Percentiles rank a stretch among this genome's conserved stretches.
These are phyloP conservation scores for Craterostigma plantagineum DNA, from an alignment of 257 asterid species.

Conservation along the genomic window DNA sequence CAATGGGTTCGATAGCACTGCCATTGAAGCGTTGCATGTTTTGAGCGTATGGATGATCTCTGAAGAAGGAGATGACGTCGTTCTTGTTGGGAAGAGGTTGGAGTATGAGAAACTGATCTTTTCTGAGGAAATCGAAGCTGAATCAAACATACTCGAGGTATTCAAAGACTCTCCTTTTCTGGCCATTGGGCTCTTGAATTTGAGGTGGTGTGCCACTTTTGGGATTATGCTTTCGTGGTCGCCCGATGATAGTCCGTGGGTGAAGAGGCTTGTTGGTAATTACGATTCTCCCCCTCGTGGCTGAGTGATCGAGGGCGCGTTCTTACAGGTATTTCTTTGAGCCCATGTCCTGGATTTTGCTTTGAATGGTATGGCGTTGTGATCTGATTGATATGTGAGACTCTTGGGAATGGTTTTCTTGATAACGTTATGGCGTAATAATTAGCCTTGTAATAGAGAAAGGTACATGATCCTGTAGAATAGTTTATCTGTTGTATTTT, in stretches of 20 bases:
- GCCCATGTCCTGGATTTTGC: too few relatives aligned
- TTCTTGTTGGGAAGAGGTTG: slow-evolving; percentile 23
- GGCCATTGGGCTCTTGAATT: slow-evolving; percentile 37
- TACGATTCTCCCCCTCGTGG: slow-evolving; percentile 19
- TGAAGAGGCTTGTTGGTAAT: slow-evolving; percentile 31
- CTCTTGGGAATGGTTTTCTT: too few relatives aligned
- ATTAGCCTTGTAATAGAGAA: too few relatives aligned
- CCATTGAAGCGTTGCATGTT: slow-evolving; percentile 82
- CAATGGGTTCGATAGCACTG: slow-evolving; percentile 39
- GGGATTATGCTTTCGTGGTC: slow-evolving; percentile 35
- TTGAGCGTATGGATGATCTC: slow-evolving; percentile 74
- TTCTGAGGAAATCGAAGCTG: slow-evolving; percentile 28
- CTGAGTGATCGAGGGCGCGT: slow-evolving; percentile 6
- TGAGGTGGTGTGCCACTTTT: slow-evolving; percentile 60
- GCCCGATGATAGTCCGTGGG: slow-evolving; percentile 60
- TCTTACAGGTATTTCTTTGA: too few relatives aligned
- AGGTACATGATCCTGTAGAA: too few relatives aligned
- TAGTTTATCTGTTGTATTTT: too few relatives aligned
- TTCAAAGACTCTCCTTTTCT: slow-evolving; percentile 29
- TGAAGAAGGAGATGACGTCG: slow-evolving; percentile 12
- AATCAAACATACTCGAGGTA: slow-evolving; percentile 25
- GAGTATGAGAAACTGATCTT: slow-evolving; percentile 37
- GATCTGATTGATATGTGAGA: too few relatives aligned
- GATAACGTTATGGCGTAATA: too few relatives aligned
- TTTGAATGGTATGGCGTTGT: too few relatives aligned